These are phyloP conservation scores for Scytalidium lignicola DNA, from an alignment of 2,329 filamentous ascomycete genomes.

Conservation along the genomic window DNA sequence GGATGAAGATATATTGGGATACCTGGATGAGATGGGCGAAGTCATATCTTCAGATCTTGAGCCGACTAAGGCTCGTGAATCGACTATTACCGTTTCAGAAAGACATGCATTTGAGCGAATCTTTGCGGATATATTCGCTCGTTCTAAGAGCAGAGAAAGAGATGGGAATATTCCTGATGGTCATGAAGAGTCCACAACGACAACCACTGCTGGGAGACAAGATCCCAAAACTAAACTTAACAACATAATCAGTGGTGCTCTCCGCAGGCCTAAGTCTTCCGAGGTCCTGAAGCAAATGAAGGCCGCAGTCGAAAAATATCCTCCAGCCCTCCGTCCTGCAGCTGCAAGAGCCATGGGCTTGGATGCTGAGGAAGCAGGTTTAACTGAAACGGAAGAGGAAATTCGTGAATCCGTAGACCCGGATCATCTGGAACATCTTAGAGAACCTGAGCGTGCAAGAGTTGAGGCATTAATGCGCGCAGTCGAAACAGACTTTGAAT, in stretches of 20 bases:
- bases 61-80: conserved; percentile 21
- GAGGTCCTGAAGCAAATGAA: conserved; percentile 9
- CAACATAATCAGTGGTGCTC: not conserved
- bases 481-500: conserved; percentile 54
- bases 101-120: conserved; percentile 45
- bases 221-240: not conserved
- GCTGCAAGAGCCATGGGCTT: conserved; percentile 26
- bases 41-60: not conserved
- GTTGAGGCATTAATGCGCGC: conserved; percentile 49
- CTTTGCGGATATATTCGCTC: conserved; percentile 50
- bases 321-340: conserved; percentile 22
- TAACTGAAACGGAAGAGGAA: conserved; percentile 6
- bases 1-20: not conserved
- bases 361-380: conserved; percentile 1
- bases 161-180: not conserved
- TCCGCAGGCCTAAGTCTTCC: not conserved
- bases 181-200: not conserved
- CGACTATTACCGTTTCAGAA: conserved; percentile 55
- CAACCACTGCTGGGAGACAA: not conserved
- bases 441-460: conserved; percentile 40
- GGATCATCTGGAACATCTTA: conserved; percentile 21
- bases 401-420: not conserved
- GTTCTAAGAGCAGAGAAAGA: not conserved
- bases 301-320: conserved; percentile 21
- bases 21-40: not conserved